These are phyloP conservation scores for Didymella glomerata DNA, from an alignment of 2,329 filamentous ascomycete species.

Conservation along the genomic window DNA sequence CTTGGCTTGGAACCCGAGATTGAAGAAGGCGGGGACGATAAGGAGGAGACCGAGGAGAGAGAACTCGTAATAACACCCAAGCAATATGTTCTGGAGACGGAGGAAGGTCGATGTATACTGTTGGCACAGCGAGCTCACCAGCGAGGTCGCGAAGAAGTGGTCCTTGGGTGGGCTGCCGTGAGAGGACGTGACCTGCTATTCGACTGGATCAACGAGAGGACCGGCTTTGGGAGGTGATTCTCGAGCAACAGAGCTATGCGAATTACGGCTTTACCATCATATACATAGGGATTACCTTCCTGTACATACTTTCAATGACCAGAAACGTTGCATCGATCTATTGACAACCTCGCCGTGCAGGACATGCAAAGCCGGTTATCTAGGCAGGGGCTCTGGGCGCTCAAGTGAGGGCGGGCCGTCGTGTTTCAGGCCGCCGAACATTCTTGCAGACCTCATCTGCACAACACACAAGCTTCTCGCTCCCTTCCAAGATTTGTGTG, in stretches of 20 bases:
- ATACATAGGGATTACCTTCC: background rate
- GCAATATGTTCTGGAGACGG: slow-evolving; percentile 28
- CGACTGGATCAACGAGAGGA: slow-evolving; percentile 22
- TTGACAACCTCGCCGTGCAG: background rate
- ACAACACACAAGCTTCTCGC: slow-evolving; percentile 13
- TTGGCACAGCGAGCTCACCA: slow-evolving; percentile 18
- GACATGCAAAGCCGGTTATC: background rate
- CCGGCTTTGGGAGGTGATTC: slow-evolving; percentile 21
- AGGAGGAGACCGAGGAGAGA: slow-evolving; percentile 4
- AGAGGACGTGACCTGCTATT: slow-evolving; percentile 28
- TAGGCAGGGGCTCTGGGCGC: background rate
- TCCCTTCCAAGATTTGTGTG: slow-evolving; percentile 16
- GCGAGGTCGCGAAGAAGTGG: slow-evolving; percentile 10
- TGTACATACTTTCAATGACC: slow-evolving; percentile 1
- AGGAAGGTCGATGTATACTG: slow-evolving; percentile 25
- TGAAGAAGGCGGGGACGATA: slow-evolving; percentile 12
- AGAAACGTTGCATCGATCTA: background rate
- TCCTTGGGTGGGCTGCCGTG: slow-evolving; percentile 32
- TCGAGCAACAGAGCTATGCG: background rate
- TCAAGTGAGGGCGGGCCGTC: slow-evolving; percentile 11
- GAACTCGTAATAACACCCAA: slow-evolving; percentile 27
- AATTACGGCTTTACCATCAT: background rate
- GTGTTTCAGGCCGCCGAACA: slow-evolving; percentile 18
- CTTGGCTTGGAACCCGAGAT: slow-evolving; percentile 23
- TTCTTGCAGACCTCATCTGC: slow-evolving; percentile 20